Base-by-base conservation (phyloP, 768 basidiomycete genomes). In the Lactifluus hygrophoroides region DNA sequence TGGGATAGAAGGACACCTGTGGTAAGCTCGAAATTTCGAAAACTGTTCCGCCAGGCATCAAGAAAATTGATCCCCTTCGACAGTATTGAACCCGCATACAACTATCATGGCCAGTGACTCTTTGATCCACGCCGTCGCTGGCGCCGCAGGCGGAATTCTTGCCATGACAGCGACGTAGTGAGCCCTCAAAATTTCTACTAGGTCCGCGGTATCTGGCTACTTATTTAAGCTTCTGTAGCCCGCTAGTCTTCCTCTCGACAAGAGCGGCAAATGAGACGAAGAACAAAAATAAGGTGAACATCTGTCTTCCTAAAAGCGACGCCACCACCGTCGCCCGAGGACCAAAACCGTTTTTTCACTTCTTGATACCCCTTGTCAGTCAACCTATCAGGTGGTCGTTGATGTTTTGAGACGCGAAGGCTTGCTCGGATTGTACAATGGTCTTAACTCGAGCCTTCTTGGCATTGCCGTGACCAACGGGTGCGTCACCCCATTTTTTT, bases 381-480 rank as follows among this genome's bases (percentile, higher is more conserved):
- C 83, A 5, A 74, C 80, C 25, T 81, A 80, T 58, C 80, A 86
- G 67, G 84, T 82, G 6, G 73, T 91, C 16, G 61, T 86, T 49
- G 86, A 90, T 68, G 85, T 88, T 60, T 74, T 95, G 71, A 84
- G 85, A 69, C 80, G 84, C 19, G 95, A 98, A 71, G 95, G 96
- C 27, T 60, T 91, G 23, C 64, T 79, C 2, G 94, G 91, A 2
- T 73, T 99, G 14, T 99, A 97, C 70, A 86, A 83, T 63, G 96
- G 96, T 0, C 72, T 99, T 34, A 80, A 77, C 60, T 90, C 92
- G 14, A 89, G 88, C 66, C 74, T 99, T 56, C 73, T 94, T 37
- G 95, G 93, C 6, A 90, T 99, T 62, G 92, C 91, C 5, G 78
- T 96, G 34, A 96, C 96, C 19, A 98, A 98, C 66, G 88, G 88